Percentiles rank a stretch among this genome's conserved stretches.
Conservation (phyloP, 768 basidiomycete species). For the Tylopilus vinaceipallidus region DNA sequence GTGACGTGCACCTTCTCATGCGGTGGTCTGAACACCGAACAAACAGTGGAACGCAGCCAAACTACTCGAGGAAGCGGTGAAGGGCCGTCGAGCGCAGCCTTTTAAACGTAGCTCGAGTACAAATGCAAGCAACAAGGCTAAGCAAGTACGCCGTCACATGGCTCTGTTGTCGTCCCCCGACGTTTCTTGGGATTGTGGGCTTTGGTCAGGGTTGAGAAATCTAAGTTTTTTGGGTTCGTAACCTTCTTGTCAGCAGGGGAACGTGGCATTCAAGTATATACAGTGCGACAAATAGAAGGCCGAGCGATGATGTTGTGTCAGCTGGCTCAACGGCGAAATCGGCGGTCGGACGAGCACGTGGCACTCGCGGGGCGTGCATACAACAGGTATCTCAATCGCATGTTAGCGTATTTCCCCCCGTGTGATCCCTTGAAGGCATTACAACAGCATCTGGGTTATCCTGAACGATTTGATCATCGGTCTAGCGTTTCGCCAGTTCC, state of each 20-base stretch:
- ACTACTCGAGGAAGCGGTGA: constrained; percentile 30
- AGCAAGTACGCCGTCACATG: background rate
- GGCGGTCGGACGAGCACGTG: constrained; percentile 35
- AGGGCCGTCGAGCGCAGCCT: constrained; percentile 4
- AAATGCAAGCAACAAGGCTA: constrained; percentile 2
- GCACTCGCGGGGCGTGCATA: constrained; percentile 53
- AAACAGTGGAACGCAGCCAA: constrained; percentile 46
- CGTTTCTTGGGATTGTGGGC: background rate
- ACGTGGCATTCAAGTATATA: background rate
- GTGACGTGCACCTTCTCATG: background rate
- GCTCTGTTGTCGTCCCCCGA: background rate
- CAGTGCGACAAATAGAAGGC: constrained; percentile 62
- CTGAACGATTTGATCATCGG: constrained; percentile 91
- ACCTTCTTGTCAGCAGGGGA: background rate
- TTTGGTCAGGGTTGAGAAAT: constrained; percentile 16
- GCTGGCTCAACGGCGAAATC: constrained; percentile 36
- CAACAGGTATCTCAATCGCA: constrained; percentile 50
- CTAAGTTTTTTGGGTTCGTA: constrained; percentile 28
- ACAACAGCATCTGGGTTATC: constrained; percentile 88
- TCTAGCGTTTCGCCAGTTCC: constrained; percentile 62
- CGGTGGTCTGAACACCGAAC: background rate
- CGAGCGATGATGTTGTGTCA: constrained; percentile 47
- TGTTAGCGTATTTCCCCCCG: background rate
- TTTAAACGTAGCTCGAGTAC: background rate
- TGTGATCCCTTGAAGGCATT: constrained; percentile 55